Percentiles rank a stretch among this genome's conserved stretches.
phyloP scores from a whole-genome alignment of 768 basidiomycete species.

The Pulveroboletus frians region DNA sequence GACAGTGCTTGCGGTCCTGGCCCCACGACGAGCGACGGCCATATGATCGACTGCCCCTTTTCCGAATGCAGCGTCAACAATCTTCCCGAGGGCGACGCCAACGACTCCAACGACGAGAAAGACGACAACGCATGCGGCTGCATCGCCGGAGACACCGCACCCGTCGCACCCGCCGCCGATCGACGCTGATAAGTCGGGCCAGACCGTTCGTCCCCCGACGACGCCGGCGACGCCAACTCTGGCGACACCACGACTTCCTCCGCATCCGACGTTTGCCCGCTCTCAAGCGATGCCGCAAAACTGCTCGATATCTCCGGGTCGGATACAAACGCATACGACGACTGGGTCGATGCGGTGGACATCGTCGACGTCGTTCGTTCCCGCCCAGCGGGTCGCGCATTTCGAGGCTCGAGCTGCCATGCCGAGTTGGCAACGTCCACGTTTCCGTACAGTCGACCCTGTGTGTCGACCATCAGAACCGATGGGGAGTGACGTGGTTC shows the following conservation, averaged over 20 bases:
- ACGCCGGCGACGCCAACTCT: slow-evolving; percentile 56
- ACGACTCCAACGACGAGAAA: slow-evolving; percentile 71
- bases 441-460: slow-evolving; percentile 72
- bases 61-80: slow-evolving; percentile 76
- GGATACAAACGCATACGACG: slow-evolving; percentile 79
- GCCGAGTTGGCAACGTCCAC: slow-evolving; percentile 62
- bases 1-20: slow-evolving; percentile 63
- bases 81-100: slow-evolving; percentile 56
- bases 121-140: slow-evolving; percentile 59
- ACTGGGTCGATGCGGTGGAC: slow-evolving; percentile 72
- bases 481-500: background rate
- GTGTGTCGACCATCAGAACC: background rate
- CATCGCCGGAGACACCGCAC: slow-evolving; percentile 54
- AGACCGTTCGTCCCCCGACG: slow-evolving; percentile 50
- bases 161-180: slow-evolving; percentile 37
- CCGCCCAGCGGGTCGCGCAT: slow-evolving; percentile 45
- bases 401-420: slow-evolving; percentile 78
- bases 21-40: slow-evolving; percentile 74
- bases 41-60: slow-evolving; percentile 73
- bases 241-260: slow-evolving; percentile 62
- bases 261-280: slow-evolving; percentile 63
- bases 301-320: slow-evolving; percentile 82
- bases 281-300: slow-evolving; percentile 78
- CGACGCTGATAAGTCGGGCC: slow-evolving; percentile 13
- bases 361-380: slow-evolving; percentile 73